Percentiles rank a stretch among this genome's conserved stretches.
Evolutionary conservation across 805 yeast species (phyloP).

Genomic region (Ogataea ganodermae): DNA sequence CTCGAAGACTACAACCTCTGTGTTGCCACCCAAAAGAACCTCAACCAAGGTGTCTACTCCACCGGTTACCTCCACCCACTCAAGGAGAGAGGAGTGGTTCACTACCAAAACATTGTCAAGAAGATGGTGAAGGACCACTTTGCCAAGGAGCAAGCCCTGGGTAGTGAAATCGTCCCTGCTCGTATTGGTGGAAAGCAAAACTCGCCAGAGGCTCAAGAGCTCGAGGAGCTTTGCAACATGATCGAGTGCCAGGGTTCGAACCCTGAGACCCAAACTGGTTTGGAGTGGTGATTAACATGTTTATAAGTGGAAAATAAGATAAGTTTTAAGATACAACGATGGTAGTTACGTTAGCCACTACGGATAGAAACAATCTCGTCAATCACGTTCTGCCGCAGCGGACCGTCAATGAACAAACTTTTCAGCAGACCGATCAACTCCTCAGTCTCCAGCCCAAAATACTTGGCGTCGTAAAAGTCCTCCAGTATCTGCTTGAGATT

Average conservation of each 20-base stretch:
- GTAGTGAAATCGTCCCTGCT: slow-evolving; percentile 55
- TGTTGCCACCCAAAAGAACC: slow-evolving; percentile 59
- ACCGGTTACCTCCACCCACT: slow-evolving; percentile 61
- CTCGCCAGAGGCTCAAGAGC: slow-evolving; percentile 47
- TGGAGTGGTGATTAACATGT: slow-evolving; percentile 29
- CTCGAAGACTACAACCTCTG: slow-evolving; percentile 63
- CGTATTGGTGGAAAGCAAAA: slow-evolving; percentile 41
- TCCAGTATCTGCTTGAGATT: slow-evolving; percentile 50
- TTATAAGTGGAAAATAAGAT: neutral
- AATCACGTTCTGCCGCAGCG: slow-evolving; percentile 44
- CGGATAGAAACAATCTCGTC: slow-evolving; percentile 49
- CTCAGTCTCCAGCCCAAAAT: slow-evolving; percentile 48
- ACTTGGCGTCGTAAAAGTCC: slow-evolving; percentile 52
- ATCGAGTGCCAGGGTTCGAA: slow-evolving; percentile 52
- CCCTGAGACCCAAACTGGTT: slow-evolving; percentile 34
- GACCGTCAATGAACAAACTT: slow-evolving; percentile 49
- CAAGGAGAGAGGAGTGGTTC: slow-evolving; percentile 60
- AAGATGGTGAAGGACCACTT: slow-evolving; percentile 61
- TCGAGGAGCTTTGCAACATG: slow-evolving; percentile 50
- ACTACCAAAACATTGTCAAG: slow-evolving; percentile 54
- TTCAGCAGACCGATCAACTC: slow-evolving; percentile 46
- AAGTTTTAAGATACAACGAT: too few species aligned
- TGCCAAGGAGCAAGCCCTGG: slow-evolving; percentile 45
- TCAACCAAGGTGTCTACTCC: slow-evolving; percentile 59
- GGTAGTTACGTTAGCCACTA: slow-evolving; percentile 8